phyloP scores from a whole-genome alignment of 2,329 filamentous ascomycete species.

The Ceratocystis lukuohia region DNA sequence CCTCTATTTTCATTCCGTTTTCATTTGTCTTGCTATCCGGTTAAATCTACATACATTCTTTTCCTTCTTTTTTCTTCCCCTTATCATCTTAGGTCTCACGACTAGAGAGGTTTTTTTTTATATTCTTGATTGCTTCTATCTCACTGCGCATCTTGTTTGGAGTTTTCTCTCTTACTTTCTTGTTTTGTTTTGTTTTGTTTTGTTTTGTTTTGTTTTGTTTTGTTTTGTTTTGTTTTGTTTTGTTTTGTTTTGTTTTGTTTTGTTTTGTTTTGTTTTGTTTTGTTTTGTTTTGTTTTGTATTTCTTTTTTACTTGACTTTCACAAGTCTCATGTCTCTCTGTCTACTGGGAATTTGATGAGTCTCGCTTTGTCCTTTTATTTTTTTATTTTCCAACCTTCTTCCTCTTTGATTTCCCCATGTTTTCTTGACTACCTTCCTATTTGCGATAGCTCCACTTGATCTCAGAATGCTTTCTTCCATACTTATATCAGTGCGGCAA shows the following conservation, averaged over 20 bases:
- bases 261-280: not conserved
- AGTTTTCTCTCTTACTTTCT: not conserved
- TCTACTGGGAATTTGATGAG: not conserved
- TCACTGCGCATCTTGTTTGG: not conserved
- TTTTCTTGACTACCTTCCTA: not conserved
- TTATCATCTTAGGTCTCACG: not conserved
- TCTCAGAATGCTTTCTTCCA: slow-evolving; percentile 1
- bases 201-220: not conserved
- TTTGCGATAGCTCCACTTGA: not conserved
- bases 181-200: not conserved
- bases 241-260: not conserved
- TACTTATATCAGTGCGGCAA: not conserved
- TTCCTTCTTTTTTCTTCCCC: not conserved
- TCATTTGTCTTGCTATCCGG: not conserved
- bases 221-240: not conserved
- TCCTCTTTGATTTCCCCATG: not conserved
- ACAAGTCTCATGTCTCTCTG: not conserved
- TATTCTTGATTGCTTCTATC: too few relatives aligned
- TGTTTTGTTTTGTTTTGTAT: not conserved
- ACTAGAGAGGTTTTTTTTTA: not conserved
- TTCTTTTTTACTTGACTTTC: not conserved
- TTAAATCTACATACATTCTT: not conserved
- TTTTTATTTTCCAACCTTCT: not conserved
- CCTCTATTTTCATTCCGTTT: not conserved
- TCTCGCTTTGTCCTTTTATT: not conserved